phyloP scores from a whole-genome alignment of 108 stramenopile species.

The Cyclostephanos invisitatus region DNA sequence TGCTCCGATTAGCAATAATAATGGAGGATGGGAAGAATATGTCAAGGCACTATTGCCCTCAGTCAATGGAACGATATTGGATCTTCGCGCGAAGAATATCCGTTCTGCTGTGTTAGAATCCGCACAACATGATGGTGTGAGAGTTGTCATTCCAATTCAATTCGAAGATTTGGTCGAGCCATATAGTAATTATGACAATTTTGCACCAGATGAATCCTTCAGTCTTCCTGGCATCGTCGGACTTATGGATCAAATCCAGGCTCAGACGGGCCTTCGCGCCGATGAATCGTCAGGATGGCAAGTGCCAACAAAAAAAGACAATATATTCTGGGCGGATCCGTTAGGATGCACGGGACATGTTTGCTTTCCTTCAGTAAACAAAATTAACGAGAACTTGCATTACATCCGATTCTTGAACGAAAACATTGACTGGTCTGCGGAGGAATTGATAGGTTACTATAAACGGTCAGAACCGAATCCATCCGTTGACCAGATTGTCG shows the following conservation, averaged over 20 bases:
- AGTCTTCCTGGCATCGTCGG: conserved; percentile 32
- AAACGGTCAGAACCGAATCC: conserved; percentile 32
- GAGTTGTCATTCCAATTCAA: conserved; percentile 41
- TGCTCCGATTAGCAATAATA: neutral
- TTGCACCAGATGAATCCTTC: neutral
- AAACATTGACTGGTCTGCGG: conserved; percentile 60
- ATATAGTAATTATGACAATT: conserved; percentile 16
- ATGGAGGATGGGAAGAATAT: conserved; percentile 31
- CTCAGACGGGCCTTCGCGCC: conserved; percentile 32
- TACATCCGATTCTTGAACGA: conserved; percentile 54
- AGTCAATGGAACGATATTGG: conserved; percentile 54
- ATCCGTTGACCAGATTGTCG: conserved; percentile 41
- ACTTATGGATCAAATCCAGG: conserved; percentile 45
- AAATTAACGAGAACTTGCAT: conserved; percentile 42
- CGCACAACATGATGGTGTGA: conserved; percentile 46
- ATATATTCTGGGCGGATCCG: conserved; percentile 49
- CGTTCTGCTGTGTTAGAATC: conserved; percentile 53
- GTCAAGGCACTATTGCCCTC: conserved; percentile 27
- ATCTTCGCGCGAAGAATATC: conserved; percentile 55
- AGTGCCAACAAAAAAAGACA: conserved; percentile 50
- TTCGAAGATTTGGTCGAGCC: conserved; percentile 55
- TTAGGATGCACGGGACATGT: conserved; percentile 39
- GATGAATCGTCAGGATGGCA: conserved; percentile 55
- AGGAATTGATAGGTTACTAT: conserved; percentile 49
- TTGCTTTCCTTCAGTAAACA: conserved; percentile 24